phyloP scores from a whole-genome alignment of 2,329 filamentous ascomycete species.

The Scedosporium minutisporum region DNA sequence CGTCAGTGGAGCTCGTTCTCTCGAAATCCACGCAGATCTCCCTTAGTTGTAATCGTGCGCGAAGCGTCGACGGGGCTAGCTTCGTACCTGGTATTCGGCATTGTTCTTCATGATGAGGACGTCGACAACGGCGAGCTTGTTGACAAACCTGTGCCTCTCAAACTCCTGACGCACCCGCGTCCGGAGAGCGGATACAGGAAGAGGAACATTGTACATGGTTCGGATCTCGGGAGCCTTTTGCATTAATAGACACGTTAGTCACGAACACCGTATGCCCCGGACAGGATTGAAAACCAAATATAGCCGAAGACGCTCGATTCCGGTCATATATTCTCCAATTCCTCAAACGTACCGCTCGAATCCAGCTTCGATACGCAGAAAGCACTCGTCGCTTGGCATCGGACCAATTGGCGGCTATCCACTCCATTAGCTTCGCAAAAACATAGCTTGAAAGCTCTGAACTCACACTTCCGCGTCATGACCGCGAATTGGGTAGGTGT shows the following conservation, averaged over 20 bases:
- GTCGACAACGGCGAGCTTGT: conserved; percentile 79
- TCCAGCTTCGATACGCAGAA: conserved; percentile 87
- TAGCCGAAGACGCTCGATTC: background rate
- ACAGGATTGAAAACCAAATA: background rate
- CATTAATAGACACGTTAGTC: background rate
- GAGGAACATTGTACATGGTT: conserved; percentile 88
- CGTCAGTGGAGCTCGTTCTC: background rate
- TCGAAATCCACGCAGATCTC: background rate
- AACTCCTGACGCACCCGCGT: conserved; percentile 96
- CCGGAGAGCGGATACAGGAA: conserved; percentile 78
- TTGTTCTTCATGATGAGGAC: conserved; percentile 85
- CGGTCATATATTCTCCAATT: background rate
- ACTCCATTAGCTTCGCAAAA: conserved; percentile 23
- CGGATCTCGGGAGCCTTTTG: conserved; percentile 93
- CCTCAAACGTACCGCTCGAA: conserved; percentile 70
- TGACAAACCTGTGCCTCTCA: conserved; percentile 87
- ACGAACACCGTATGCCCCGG: background rate
- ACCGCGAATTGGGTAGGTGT: conserved; percentile 87
- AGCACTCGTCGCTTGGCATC: conserved; percentile 85
- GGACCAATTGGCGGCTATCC: conserved; percentile 71
- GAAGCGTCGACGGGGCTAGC: no score
- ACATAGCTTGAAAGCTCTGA: conserved; percentile 1
- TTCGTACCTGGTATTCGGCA: conserved; percentile 81
- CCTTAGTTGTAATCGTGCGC: background rate
- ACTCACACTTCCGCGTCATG: conserved; percentile 68